Percentiles rank a stretch among this genome's conserved stretches.
phyloP scores from a whole-genome alignment of 116 monocot genomes.

The Phalaenopsis hybrid region DNA sequence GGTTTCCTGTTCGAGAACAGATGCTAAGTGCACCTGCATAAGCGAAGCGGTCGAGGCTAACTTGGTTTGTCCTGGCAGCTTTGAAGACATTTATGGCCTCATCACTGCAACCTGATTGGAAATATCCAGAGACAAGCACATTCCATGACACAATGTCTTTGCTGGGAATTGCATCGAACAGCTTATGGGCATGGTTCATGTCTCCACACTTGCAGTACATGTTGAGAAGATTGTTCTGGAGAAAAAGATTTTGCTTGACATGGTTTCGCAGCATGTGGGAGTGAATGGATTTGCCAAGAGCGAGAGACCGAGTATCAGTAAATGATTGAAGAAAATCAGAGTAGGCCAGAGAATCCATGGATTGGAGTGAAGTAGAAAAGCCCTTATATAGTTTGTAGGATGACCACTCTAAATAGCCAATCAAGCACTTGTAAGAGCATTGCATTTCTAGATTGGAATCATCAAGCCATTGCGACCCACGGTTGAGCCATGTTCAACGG shows the following conservation, averaged over 20 bases:
- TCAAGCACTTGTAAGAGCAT: not conserved
- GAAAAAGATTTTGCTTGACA: slow-evolving; percentile 12
- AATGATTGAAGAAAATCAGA: slow-evolving; percentile 10
- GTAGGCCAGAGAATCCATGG: slow-evolving; percentile 6
- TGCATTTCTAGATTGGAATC: slow-evolving; percentile 1
- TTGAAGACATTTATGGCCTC: slow-evolving; percentile 6
- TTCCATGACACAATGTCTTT: slow-evolving; percentile 22
- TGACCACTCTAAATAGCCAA: not conserved
- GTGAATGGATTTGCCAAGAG: slow-evolving; percentile 15
- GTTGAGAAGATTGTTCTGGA: slow-evolving; percentile 25
- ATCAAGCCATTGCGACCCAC: no score
- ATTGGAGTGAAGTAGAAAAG: not conserved
- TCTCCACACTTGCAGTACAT: slow-evolving; percentile 24
- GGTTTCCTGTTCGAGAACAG: slow-evolving; percentile 14
- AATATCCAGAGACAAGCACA: slow-evolving; percentile 18
- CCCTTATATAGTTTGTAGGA: not conserved
- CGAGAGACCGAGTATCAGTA: slow-evolving; percentile 2
- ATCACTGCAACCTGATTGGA: not conserved
- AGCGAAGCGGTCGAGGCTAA: slow-evolving; percentile 14
- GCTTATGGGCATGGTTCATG: slow-evolving; percentile 6
- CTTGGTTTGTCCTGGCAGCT: not conserved
- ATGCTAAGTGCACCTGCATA: slow-evolving; percentile 10
- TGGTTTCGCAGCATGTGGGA: slow-evolving; percentile 17
- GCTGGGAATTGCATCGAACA: slow-evolving; percentile 22
- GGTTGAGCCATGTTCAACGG: no score